Percentiles rank a stretch among this genome's conserved stretches.
Conservation (phyloP, 129 eudicot species). For the Lactuca sativa region DNA sequence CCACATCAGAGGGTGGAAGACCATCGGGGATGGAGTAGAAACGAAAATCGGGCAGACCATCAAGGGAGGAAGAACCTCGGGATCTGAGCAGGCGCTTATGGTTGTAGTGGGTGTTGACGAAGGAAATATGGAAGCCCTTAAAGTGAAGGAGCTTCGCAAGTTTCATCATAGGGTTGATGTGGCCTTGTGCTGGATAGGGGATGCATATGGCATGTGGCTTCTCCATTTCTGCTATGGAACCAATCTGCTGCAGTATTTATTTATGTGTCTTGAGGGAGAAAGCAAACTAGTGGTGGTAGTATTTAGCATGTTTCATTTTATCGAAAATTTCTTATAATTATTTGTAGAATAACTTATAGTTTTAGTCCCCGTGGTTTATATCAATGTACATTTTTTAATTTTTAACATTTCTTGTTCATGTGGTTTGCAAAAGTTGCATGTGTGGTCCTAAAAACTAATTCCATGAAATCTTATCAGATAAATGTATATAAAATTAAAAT, state of each 20-base stretch:
- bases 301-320: no score
- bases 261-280: background rate
- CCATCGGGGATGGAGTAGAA: constrained; percentile 62
- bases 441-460: no score
- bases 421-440: no score
- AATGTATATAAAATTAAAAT: no score
- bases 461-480: no score
- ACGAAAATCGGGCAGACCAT: constrained; percentile 49
- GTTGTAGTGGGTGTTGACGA: constrained; percentile 54
- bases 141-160: constrained; percentile 52
- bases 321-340: no score
- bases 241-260: constrained; percentile 21
- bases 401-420: no score
- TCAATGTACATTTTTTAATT: no score
- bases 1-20: constrained; percentile 45
- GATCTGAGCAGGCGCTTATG: constrained; percentile 52
- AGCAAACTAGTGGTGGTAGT: no score
- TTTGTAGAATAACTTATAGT: no score
- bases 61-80: constrained; percentile 45
- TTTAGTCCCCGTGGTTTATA: no score
- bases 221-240: background rate
- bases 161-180: constrained; percentile 57
- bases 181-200: constrained; percentile 62
- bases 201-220: constrained; percentile 57
- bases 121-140: constrained; percentile 56